A percentile compares a stretch with the other conserved stretches of the same genome.
Evolutionary conservation across 2,329 filamentous ascomycete species (phyloP).

Genomic region (Rhinocladiella mackenziei): DNA sequence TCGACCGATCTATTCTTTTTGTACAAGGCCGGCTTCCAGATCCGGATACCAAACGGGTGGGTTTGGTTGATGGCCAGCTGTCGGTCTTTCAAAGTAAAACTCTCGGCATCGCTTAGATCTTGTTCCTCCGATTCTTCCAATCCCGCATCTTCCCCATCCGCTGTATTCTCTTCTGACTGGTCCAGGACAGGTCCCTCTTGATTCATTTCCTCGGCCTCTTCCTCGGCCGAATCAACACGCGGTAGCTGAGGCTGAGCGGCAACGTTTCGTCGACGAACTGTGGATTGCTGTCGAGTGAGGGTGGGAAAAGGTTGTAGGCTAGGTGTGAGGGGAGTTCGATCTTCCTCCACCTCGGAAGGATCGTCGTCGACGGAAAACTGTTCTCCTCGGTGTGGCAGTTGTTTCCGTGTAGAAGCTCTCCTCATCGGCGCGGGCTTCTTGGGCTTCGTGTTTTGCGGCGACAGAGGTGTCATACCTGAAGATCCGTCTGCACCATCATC

Average conservation of each 20-base stretch:
- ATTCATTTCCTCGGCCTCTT: constrained; percentile 39
- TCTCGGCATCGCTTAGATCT: constrained; percentile 85
- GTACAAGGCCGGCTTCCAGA: constrained; percentile 98
- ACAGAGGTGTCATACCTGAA: constrained; percentile 45
- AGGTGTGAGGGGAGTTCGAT: constrained; percentile 36
- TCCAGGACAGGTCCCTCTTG: constrained; percentile 33
- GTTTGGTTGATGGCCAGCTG: constrained; percentile 98
- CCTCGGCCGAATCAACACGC: constrained; percentile 38
- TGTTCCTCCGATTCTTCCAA: constrained; percentile 63
- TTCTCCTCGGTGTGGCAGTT: constrained; percentile 73
- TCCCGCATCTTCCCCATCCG: constrained; percentile 49
- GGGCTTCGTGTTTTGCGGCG: constrained; percentile 41
- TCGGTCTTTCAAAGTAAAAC: constrained; percentile 93
- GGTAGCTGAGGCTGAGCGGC: constrained; percentile 34
- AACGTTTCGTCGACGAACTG: constrained; percentile 39
- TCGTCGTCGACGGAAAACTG: constrained; percentile 92
- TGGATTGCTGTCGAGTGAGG: constrained; percentile 36
- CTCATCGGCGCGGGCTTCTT: constrained; percentile 71
- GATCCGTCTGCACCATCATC: constrained; percentile 27
- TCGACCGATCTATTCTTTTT: constrained; percentile 97
- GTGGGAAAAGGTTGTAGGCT: constrained; percentile 40
- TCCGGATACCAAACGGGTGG: constrained; percentile 95
- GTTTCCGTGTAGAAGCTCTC: constrained; percentile 63
- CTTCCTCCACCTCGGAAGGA: constrained; percentile 70
- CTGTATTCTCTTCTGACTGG: constrained; percentile 38